Base-by-base conservation (phyloP, 2,329 filamentous ascomycete species). In the Neocatenulostroma microsporum region DNA sequence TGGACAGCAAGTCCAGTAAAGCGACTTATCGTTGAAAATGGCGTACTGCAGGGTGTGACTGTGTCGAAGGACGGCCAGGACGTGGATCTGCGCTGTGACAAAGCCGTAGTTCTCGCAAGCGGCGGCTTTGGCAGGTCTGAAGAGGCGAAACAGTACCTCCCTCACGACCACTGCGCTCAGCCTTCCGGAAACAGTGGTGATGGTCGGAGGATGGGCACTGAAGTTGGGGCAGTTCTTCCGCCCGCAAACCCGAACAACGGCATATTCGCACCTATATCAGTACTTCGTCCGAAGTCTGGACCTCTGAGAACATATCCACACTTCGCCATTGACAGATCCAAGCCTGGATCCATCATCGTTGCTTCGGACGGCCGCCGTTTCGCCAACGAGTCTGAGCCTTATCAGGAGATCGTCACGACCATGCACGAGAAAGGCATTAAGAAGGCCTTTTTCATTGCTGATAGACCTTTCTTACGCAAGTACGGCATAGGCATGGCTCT, bases 351-450 rank as follows among this genome's bases (percentile, higher is more conserved):
- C 4, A 28, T 28, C 17, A 28, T 28, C 26, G 26, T 28, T n/a
- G 26, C n/a, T 9, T 15, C 26, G 26, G 26, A 28, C n/a, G 26
- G 26, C 26, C 13, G 26, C 8, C 26, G 26, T 4, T 28, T 28
- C 26, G 26, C 26, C n/a, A 28, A 28, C 26, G 26, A 28, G 7
- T 28, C 26, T n/a, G 26, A 28, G 17, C 26, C 26, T 7, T 28
- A 28, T 28, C 26, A 28, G 17, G 26, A 28, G 26, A 14, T 28
- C n/a, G 26, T 28, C n/a, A 4, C 26, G 26, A 28, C 8, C n/a
- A 28, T 28, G 26, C 26, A 28, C 17, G n/a, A 14, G 7, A 28
- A n/a, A n/a, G 17, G 7, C 8, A 28, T 28, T 6, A n/a, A 28
- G 7, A 28, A 28, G 26, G 26, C 26, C n/a, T 28, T 14, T 15